These are phyloP conservation scores for Austropuccinia psidii DNA, from an alignment of 1,284 basidiomycete species.

Conservation along the genomic window DNA sequence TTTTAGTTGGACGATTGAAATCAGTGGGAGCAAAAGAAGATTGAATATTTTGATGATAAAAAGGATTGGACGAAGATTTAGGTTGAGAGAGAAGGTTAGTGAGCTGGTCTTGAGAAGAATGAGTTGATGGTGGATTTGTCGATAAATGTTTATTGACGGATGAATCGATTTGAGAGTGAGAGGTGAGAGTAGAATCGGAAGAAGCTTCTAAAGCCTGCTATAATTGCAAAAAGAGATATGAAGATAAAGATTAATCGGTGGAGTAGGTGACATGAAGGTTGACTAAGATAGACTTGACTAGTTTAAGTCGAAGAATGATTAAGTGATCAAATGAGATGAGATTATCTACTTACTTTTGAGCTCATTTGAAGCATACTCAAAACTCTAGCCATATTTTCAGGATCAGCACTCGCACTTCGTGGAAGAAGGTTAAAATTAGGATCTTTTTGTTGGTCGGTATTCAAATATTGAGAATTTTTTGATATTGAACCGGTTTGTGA, in stretches of 20 bases:
- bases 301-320: neutral
- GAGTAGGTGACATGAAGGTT: too few species aligned
- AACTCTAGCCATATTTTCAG: constrained; percentile 36
- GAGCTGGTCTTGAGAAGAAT: neutral
- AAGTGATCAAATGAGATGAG: neutral
- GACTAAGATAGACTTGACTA: too few species aligned
- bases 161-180: neutral
- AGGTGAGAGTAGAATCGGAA: neutral
- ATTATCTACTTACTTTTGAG: constrained; percentile 34
- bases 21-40: neutral
- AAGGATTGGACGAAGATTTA: neutral
- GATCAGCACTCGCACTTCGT: constrained; percentile 28
- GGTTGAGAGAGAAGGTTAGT: neutral
- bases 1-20: neutral
- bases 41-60: neutral
- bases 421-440: neutral
- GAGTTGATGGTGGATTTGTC: neutral
- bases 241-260: neutral
- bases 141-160: neutral
- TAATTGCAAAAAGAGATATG: neutral
- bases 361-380: constrained; percentile 37
- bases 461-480: neutral
- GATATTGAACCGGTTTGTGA: neutral
- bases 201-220: constrained; percentile 12
- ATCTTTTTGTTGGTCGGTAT: neutral